Evolutionary conservation across 208 protist species (phyloP), one percentile per base, ranked within the genome.

Genomic region (Leishmania guyanensis): DNA sequence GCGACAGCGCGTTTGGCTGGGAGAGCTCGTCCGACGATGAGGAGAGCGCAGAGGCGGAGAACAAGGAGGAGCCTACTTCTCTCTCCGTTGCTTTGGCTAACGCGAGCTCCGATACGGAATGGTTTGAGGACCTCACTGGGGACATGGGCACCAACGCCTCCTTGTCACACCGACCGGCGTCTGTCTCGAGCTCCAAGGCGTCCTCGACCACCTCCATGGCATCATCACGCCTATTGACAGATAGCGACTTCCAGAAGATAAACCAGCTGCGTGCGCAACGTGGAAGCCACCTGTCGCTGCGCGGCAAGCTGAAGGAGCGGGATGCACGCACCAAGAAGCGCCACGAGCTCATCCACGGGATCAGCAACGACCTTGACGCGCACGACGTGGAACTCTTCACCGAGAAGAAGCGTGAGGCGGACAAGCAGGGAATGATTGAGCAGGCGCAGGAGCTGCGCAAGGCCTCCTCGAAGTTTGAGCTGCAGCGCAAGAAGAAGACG

Each of bases 341-440:
- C 51, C 76, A 95, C 65, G 80, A 92, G 39, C 86, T 98, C 46
- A 91, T 98, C 70, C 93, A 98, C 85, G 88, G 91, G 79, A 90
- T 98, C 48, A 92, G 89, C 62, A 85, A 83, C 50, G 91, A 97
- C 78, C 88, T 98, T 64, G 89, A 89, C 50, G 88, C 93, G 4
- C 84, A 93, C 50, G 93, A 95, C 80, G 92, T 98, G 56, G 93
- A 98, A 81, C 91, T 95, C 78, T 98, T 98, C 80, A 98, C 93
- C 16, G 84, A 87, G 71, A 90, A 90, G 82, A 95, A 94, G 82
- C 89, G 91, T 9, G 91, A 92, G 26, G 86, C 72, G 5, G 93
- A 96, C 75, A 94, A 94, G 77, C 87, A 94, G 80, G 90, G 95
- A 56, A 97, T 97, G 89, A 93, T 98, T 48, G 93, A 93, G 68